These are phyloP conservation scores for Xylaria hypoxylon DNA, from an alignment of 2,329 filamentous ascomycete species.

Conservation along the genomic window DNA sequence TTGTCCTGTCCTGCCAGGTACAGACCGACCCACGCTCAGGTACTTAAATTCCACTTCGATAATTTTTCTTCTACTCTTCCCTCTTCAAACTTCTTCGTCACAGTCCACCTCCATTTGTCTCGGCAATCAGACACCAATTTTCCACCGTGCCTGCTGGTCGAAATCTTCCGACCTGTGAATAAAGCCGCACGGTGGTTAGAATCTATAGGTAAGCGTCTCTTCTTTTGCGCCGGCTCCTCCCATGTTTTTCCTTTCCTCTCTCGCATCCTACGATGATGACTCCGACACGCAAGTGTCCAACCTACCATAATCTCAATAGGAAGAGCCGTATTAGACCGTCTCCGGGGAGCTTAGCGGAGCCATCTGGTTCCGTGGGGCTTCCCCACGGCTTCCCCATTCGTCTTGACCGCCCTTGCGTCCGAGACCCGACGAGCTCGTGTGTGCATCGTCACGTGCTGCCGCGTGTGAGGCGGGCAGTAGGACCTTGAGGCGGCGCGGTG, in stretches of 20 bases:
- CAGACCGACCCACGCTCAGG: conserved; percentile 1
- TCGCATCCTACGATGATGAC: conserved; percentile 48
- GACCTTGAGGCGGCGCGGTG: conserved; percentile 39
- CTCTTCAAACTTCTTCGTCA: neutral
- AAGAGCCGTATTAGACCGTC: conserved; percentile 54
- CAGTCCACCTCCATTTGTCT: neutral
- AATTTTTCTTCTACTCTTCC: conserved; percentile 13
- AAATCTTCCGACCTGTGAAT: neutral
- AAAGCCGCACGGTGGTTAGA: neutral
- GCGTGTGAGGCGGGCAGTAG: conserved; percentile 42
- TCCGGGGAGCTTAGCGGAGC: conserved; percentile 31
- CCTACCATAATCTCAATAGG: conserved; percentile 49
- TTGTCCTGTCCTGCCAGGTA: no score
- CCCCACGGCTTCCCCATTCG: conserved; percentile 43
- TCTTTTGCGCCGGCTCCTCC: neutral
- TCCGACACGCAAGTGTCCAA: conserved; percentile 52
- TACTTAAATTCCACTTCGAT: conserved; percentile 24
- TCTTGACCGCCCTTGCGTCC: conserved; percentile 33
- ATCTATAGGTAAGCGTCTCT: conserved; percentile 17
- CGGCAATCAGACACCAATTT: neutral
- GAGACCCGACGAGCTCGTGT: conserved; percentile 45
- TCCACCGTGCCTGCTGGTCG: neutral
- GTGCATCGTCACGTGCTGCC: conserved; percentile 54
- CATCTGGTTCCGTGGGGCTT: neutral
- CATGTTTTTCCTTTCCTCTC: conserved; percentile 11